A percentile compares a stretch with the other conserved stretches of the same genome.
Evolutionary conservation across 2,329 filamentous ascomycete species (phyloP).

Genomic region (Pyrenophora tritici-repentis): DNA sequence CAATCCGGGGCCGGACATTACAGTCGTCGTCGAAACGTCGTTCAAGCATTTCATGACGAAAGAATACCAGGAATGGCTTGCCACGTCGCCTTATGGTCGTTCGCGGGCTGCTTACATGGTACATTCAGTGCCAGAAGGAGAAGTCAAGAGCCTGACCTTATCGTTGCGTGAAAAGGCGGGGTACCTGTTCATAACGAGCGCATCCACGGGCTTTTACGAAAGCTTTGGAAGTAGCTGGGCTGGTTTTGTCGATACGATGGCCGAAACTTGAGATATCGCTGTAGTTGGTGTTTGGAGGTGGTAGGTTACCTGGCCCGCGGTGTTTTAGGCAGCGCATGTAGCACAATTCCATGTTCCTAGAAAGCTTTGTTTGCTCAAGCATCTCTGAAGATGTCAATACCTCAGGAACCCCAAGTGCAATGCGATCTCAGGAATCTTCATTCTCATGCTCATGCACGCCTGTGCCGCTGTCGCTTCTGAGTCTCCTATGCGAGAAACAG

Average conservation of each 20-base stretch:
- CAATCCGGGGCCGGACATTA: slow-evolving; percentile 32
- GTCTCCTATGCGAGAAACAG: neutral
- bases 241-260: slow-evolving; percentile 27
- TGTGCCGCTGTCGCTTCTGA: neutral
- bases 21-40: slow-evolving; percentile 31
- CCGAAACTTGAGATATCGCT: neutral
- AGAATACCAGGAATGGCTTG: slow-evolving; percentile 34
- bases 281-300: neutral
- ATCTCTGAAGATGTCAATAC: neutral
- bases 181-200: slow-evolving; percentile 38
- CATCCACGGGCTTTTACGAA: slow-evolving; percentile 26
- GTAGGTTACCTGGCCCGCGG: neutral
- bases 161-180: slow-evolving; percentile 19
- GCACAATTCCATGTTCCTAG: too few species aligned
- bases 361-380: too few species aligned
- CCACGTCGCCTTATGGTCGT: slow-evolving; percentile 28
- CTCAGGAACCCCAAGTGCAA: too few species aligned
- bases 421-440: too few species aligned
- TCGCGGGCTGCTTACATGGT: slow-evolving; percentile 33
- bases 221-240: slow-evolving; percentile 30
- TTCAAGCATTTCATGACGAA: slow-evolving; percentile 21
- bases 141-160: slow-evolving; percentile 17
- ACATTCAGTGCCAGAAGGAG: slow-evolving; percentile 26
- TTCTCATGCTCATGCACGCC: neutral
- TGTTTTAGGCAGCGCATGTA: too few species aligned